Conservation (phyloP, 139 green algal species). For the Yamagishiella unicocca region DNA sequence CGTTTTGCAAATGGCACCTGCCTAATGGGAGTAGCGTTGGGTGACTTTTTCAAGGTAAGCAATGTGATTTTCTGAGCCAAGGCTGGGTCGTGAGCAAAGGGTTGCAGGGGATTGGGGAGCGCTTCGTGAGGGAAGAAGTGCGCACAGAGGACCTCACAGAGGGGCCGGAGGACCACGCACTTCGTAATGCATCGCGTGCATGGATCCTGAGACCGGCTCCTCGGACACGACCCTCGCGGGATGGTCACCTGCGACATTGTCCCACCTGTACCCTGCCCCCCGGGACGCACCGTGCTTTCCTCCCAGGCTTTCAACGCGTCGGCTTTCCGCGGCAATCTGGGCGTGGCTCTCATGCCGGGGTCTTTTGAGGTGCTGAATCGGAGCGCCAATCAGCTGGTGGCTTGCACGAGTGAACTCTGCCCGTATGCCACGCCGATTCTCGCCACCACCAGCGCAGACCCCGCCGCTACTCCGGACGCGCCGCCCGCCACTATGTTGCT, state of each 20-base stretch:
- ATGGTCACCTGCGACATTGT: too few species aligned
- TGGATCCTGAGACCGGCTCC: too few species aligned
- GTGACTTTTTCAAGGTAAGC: conserved; percentile 54
- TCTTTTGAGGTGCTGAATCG: conserved; percentile 49
- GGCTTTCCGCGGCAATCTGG: conserved; percentile 34
- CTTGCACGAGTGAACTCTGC: conserved; percentile 42
- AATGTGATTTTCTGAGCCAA: too few species aligned
- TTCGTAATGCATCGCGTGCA: too few species aligned
- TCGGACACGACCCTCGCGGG: too few species aligned
- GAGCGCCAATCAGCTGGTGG: conserved; percentile 14
- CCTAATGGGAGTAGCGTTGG: conserved; percentile 35
- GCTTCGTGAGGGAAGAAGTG: too few species aligned
- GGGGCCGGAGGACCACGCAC: too few species aligned
- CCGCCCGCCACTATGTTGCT: not conserved
- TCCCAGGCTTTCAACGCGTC: conserved; percentile 27
- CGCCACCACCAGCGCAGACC: not conserved
- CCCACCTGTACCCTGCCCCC: too few species aligned
- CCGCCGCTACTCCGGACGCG: not conserved
- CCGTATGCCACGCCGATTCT: conserved; percentile 13
- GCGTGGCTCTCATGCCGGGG: conserved; percentile 40
- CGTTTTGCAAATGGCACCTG: conserved; percentile 45
- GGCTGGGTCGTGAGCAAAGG: too few species aligned
- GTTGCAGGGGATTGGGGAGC: too few species aligned
- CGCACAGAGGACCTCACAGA: too few species aligned
- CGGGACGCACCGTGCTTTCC: too few species aligned